Conservation (phyloP, 306 rosid genomes). For the Prunus armeniaca region DNA sequence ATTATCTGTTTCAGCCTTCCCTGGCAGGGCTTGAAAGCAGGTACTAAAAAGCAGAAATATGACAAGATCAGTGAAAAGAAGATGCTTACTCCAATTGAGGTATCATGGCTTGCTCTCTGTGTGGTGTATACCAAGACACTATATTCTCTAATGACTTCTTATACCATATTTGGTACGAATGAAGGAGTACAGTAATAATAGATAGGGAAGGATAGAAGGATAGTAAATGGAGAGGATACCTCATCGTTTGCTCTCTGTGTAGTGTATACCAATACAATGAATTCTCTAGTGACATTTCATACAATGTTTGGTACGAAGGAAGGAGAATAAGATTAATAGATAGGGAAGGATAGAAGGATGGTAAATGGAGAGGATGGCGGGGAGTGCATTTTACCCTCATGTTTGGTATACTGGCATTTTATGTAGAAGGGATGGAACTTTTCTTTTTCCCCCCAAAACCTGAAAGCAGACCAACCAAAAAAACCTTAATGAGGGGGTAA, state of each 20-base stretch:
- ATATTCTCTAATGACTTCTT: not conserved
- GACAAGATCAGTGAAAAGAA: conserved; percentile 99
- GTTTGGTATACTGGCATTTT: not conserved
- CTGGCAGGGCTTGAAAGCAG: conserved; percentile 98
- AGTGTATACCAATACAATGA: not conserved
- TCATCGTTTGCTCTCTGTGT: conserved; percentile 23
- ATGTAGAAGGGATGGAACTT: not conserved
- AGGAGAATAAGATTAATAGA: not conserved
- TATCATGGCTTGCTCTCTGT: conserved; percentile 33
- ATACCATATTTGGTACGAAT: not conserved
- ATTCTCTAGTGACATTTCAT: not conserved
- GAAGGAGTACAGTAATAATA: not conserved
- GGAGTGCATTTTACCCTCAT: not conserved
- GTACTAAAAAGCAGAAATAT: conserved; percentile 90
- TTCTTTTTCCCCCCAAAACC: not conserved
- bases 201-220: not conserved
- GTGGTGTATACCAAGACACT: conserved; percentile 11
- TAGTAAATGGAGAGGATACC: not conserved
- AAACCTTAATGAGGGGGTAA: not conserved
- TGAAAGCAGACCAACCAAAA: not conserved
- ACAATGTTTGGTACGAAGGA: not conserved
- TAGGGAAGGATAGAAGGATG: not conserved
- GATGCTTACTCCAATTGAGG: conserved; percentile 97
- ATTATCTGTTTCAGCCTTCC: conserved; percentile 75
- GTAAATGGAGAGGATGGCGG: not conserved